Conservation (phyloP, 306 rosid genomes). For the Luffa aegyptiaca region DNA sequence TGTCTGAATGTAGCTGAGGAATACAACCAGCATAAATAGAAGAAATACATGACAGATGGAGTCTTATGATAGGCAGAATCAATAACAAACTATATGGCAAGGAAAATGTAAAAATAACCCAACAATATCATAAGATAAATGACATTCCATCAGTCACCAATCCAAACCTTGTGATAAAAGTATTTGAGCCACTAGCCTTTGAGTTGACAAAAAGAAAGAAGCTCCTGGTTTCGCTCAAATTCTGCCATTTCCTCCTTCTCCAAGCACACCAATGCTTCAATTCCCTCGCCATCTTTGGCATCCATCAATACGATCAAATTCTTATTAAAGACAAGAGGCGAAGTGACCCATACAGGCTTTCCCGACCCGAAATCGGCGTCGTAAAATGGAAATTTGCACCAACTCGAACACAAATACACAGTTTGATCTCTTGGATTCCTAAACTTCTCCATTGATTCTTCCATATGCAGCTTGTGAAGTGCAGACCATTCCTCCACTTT, state of each 20-base stretch:
- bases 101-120: no score
- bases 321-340: background rate
- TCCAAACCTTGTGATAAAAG: no score
- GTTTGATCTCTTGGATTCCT: background rate
- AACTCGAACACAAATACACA: constrained; percentile 8
- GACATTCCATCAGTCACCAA: no score
- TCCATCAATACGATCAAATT: constrained; percentile 4
- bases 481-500: background rate
- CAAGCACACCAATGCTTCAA: constrained; percentile 14
- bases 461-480: background rate
- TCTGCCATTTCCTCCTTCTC: constrained; percentile 4
- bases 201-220: background rate
- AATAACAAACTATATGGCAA: no score
- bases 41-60: no score
- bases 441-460: background rate
- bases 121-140: no score
- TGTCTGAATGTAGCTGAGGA: no score
- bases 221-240: constrained; percentile 2
- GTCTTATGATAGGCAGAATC: no score
- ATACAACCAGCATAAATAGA: no score
- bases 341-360: constrained; percentile 14
- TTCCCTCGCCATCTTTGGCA: constrained; percentile 13
- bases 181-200: no score
- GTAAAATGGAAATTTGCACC: constrained; percentile 18
- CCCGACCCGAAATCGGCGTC: constrained; percentile 26